phyloP scores from a whole-genome alignment of 441 rosid genomes.

The Francoa sonchifolia region DNA sequence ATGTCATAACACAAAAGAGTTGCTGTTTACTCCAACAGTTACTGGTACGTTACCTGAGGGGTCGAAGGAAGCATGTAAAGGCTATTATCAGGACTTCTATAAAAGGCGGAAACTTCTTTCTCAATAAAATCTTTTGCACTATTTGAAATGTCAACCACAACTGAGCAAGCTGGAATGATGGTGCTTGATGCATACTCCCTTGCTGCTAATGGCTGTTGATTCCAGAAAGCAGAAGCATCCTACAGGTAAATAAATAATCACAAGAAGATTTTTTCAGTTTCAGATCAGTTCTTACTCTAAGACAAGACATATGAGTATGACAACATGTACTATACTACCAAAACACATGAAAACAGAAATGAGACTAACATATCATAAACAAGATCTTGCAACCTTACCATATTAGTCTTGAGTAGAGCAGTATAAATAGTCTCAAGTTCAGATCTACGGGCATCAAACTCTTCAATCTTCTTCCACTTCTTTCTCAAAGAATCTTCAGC shows the following conservation, averaged over 20 bases:
- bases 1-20: no score
- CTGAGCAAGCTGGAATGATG: conserved; percentile 69
- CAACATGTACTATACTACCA: no score
- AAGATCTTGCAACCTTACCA: no score
- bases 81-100: conserved; percentile 71
- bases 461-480: conserved; percentile 97
- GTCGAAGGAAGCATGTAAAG: conserved; percentile 91
- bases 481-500: conserved; percentile 79
- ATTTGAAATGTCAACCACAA: conserved; percentile 62
- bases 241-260: conserved; percentile 11
- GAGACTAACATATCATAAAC: no score
- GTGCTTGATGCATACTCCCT: conserved; percentile 72
- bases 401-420: conserved; percentile 71
- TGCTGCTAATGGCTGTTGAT: conserved; percentile 72
- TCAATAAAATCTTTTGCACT: conserved; percentile 70
- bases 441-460: conserved; percentile 84
- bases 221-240: conserved; percentile 88
- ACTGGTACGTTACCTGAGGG: conserved; percentile 63
- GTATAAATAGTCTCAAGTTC: conserved; percentile 80
- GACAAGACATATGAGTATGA: no score
- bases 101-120: conserved; percentile 77
- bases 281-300: no score
- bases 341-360: no score
- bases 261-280: no score
- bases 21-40: conserved; percentile 1